A percentile compares a stretch with the other conserved stretches of the same genome.
These are phyloP conservation scores for Caloboletus firmus DNA, from an alignment of 1,284 basidiomycete genomes.

Conservation along the genomic window DNA sequence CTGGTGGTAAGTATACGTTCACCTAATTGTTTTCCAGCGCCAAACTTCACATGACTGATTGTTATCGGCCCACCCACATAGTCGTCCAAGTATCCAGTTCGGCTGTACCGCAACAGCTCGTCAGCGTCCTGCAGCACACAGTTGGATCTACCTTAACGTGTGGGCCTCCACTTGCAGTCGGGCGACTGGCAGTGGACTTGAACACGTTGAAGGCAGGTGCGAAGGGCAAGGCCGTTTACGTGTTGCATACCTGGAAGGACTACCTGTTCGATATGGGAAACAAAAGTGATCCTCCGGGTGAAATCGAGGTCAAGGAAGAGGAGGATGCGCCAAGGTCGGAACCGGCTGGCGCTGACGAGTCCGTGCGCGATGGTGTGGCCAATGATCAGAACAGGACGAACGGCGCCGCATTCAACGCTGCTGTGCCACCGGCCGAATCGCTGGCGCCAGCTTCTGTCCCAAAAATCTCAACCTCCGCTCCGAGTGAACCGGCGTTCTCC, in stretches of 20 bases:
- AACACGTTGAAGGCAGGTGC: slow-evolving; percentile 43
- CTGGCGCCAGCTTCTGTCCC: slow-evolving; percentile 3
- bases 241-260: slow-evolving; percentile 73
- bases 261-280: slow-evolving; percentile 67
- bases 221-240: slow-evolving; percentile 73
- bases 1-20: slow-evolving; percentile 56
- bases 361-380: slow-evolving; percentile 15
- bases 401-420: slow-evolving; percentile 3
- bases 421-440: slow-evolving; percentile 5
- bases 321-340: slow-evolving; percentile 16
- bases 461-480: slow-evolving; percentile 8
- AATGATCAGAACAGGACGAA: slow-evolving; percentile 17
- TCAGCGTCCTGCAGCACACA: slow-evolving; percentile 57
- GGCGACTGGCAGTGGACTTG: slow-evolving; percentile 61
- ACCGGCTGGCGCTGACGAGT: slow-evolving; percentile 1
- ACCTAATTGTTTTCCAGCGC: neutral
- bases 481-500: slow-evolving; percentile 14
- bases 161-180: slow-evolving; percentile 65
- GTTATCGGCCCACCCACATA: slow-evolving; percentile 31
- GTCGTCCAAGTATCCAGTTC: slow-evolving; percentile 53
- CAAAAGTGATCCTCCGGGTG: slow-evolving; percentile 54
- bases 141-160: slow-evolving; percentile 32
- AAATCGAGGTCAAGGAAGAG: slow-evolving; percentile 28
- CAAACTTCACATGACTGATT: slow-evolving; percentile 3
- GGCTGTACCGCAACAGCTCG: slow-evolving; percentile 50